Evolutionary conservation across 2,329 filamentous ascomycete species (phyloP).

Genomic region (Xylariaceae sp.): DNA sequence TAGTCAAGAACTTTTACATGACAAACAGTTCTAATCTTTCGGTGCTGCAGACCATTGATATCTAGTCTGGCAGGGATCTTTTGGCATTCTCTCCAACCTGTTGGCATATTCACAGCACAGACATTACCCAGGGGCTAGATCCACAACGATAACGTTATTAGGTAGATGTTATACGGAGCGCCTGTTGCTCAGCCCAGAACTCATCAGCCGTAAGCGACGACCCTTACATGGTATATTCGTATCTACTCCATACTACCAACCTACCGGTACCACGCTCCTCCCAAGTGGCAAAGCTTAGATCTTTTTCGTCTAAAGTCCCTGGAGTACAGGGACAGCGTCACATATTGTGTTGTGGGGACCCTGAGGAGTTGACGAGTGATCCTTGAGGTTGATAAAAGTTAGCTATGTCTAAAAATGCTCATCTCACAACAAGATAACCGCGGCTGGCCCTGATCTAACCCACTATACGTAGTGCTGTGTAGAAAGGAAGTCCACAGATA

Average conservation of each 20-base stretch:
- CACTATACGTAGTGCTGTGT: neutral
- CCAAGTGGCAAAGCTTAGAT: neutral
- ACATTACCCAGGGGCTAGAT: no score
- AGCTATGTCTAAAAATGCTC: neutral
- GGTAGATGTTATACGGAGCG: neutral
- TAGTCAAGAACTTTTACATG: no score
- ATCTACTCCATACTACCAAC: conserved; percentile 16
- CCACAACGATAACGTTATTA: no score
- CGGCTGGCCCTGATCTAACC: neutral
- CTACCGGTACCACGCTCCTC: conserved; percentile 16
- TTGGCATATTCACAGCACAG: no score
- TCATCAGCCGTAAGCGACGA: neutral
- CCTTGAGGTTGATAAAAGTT: neutral
- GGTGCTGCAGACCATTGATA: no score
- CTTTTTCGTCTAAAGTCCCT: neutral
- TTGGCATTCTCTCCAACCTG: no score
- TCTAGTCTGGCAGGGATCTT: no score
- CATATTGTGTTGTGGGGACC: conserved; percentile 1
- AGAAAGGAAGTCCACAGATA: no score
- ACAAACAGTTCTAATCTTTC: no score
- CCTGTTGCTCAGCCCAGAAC: conserved; percentile 2
- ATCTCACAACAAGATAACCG: conserved; percentile 1
- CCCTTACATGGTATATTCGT: no score
- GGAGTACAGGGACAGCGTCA: conserved; percentile 5
- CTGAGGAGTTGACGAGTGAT: no score